Conservation (phyloP, 768 basidiomycete species). For the Nidularia pulvinata region DNA sequence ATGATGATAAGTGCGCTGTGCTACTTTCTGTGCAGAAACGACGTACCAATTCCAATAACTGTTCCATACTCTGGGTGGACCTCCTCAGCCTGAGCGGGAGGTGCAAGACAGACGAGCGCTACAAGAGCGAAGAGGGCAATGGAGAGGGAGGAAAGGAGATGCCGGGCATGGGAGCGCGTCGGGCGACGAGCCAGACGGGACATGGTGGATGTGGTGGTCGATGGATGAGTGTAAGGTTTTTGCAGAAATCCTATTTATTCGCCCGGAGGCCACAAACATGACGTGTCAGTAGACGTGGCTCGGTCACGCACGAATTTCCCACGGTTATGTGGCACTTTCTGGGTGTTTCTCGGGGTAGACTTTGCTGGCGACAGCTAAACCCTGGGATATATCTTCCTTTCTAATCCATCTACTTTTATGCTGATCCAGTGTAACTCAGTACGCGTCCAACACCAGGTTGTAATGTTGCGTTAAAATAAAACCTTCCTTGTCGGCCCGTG, state of each 20-base stretch:
- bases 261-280: slow-evolving; percentile 13
- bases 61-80: slow-evolving; percentile 80
- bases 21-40: neutral
- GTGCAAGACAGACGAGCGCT: slow-evolving; percentile 72
- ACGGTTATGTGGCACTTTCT: too few relatives aligned
- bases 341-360: too few relatives aligned
- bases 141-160: slow-evolving; percentile 58
- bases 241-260: slow-evolving; percentile 37
- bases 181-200: slow-evolving; percentile 42
- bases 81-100: slow-evolving; percentile 64
- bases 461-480: too few relatives aligned
- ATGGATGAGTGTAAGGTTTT: too few relatives aligned
- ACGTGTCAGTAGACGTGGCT: slow-evolving; percentile 16
- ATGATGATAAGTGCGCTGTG: slow-evolving; percentile 3
- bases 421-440: too few relatives aligned
- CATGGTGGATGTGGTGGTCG: slow-evolving; percentile 21
- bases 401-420: too few relatives aligned
- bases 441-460: too few relatives aligned
- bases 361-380: too few relatives aligned
- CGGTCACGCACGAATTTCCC: too few relatives aligned
- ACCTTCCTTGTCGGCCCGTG: too few relatives aligned
- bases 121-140: slow-evolving; percentile 60
- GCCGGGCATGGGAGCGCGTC: slow-evolving; percentile 58
- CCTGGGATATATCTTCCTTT: too few relatives aligned
- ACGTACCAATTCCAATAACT: slow-evolving; percentile 89